Evolutionary conservation across 495 filamentous ascomycete genomes (phyloP).

Genomic region (Rostrohypoxylon terebratum): DNA sequence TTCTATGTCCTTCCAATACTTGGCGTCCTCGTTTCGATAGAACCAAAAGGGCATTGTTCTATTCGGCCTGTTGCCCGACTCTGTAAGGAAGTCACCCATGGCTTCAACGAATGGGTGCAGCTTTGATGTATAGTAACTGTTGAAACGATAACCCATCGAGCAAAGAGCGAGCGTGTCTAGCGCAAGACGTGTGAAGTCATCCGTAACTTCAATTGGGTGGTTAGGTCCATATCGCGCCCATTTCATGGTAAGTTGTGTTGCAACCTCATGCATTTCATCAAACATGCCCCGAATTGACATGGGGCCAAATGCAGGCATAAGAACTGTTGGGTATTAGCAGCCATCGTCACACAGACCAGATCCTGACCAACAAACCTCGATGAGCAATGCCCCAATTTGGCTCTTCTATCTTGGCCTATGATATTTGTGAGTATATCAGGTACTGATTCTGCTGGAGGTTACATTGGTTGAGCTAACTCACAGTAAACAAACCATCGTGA

Average conservation of each 20-base stretch:
- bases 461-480: conserved; percentile 16
- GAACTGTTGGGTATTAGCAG: conserved; percentile 42
- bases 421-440: conserved; percentile 9
- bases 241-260: conserved; percentile 76
- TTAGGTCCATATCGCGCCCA: conserved; percentile 75
- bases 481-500: conserved; percentile 76
- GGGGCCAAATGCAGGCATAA: conserved; percentile 78
- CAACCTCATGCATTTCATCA: conserved; percentile 79
- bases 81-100: conserved; percentile 70
- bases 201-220: conserved; percentile 67
- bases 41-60: conserved; percentile 67
- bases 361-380: conserved; percentile 54
- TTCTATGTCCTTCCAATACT: conserved; percentile 69
- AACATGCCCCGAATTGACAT: conserved; percentile 77
- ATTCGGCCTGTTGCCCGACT: conserved; percentile 63
- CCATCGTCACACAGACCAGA: background rate
- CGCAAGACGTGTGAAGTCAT: conserved; percentile 81
- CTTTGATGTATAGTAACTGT: conserved; percentile 75
- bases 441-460: background rate
- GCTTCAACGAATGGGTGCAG: conserved; percentile 75
- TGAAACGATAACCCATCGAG: conserved; percentile 80
- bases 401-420: conserved; percentile 65
- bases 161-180: conserved; percentile 80
- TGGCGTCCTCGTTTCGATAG: conserved; percentile 63
- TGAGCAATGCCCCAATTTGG: conserved; percentile 79